Base-by-base conservation (phyloP, 805 yeast species). In the Nakazawaea holstii region DNA sequence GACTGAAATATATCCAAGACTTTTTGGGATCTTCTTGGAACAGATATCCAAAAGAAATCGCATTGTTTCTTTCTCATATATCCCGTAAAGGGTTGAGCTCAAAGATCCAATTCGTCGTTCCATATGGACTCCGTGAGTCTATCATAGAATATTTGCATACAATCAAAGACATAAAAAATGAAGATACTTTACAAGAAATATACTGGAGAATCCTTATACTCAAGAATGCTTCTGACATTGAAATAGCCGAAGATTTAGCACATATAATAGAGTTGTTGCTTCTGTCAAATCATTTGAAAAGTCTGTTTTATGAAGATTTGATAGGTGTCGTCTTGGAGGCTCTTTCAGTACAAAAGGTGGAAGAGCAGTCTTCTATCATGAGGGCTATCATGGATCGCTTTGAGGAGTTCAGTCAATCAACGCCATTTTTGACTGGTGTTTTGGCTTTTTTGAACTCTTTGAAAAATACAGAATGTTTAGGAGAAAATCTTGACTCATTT, bases 121-220 rank as follows among this genome's bases (percentile, higher is more conserved):
- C 71, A 0, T 49, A 46, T n/a, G 68, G 66, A 29, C 58, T 72
- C 17, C 59, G 59, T 37, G 45, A 60, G 3, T 57, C 52, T 6
- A 56, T 70, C 14, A 54, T 68, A 29, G 51, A 53, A 3, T 57
- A 57, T 4, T 58, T 64, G 28, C 49, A 43, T 51, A 35, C 52
- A 44, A 35, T 49, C 51, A 46, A 50, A 41, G 26, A 44, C 3
- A 35, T 50, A 11, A 15, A 24, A 6, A 37, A 36, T n/a, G 41
- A 50, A 6, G 52, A 54, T 14, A 50, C 50, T 13, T 43, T 59
- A 8, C 57, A 66, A 26, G 74, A 73, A 6, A 54, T 76, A 5
- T 74, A 73, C 54, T 80, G 87, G 86, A 72, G 79, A 58, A 52
- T 77, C 11, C 52, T 69, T 2, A 52, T 80, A 14, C 55, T 80